Evolutionary conservation across 768 basidiomycete genomes (phyloP), one percentile per base, ranked within the genome.

Genomic region (Leucogyrophana mollusca): DNA sequence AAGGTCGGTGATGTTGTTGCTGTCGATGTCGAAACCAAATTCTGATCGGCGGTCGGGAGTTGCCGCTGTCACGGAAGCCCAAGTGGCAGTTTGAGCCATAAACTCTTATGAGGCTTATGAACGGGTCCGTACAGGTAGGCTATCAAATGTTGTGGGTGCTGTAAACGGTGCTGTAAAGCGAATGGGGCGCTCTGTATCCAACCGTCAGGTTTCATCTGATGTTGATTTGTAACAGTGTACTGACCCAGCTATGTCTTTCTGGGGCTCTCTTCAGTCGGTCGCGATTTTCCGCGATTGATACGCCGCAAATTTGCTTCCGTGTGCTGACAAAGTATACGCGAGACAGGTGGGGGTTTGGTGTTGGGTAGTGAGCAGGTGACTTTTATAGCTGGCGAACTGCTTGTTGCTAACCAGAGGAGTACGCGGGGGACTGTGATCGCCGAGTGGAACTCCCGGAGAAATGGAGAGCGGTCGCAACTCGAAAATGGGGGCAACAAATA

Each of bases 21-120:
- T 46, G 43, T 60, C 49, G 54, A 53, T 52, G 21, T 18, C 53
- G 60, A 64, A 62, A 58, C 73, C 67, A 67, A 76, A 69, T 58
- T 65, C 72, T 76, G 79, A 80, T 80, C 79, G 78, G 71, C 68
- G 66, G 73, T 77, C 79, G 79, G 78, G 51, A 58, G 59, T 69
- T 74, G 66, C 74, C 73, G 76, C 71, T 67, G 63, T 67, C 58
- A 58, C 56, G 62, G 59, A 69, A 48, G 47, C 65, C 64, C 67
- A 59, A 58, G 64, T 61, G 54, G 61, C 54, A 36, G 61, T 54
- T 65, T 73, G 61, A 61, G 74, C 72, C 70, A 74, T 68, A 37
- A 54, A 49, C 43, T 53, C 36, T 46, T 46, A 42, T 46, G n/a
- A 23, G 32, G 43, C 17, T 46, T 48, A 53, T 52, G 52, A 55